phyloP scores from a whole-genome alignment of 257 asterid genomes.

The Solanum clarkiae region DNA sequence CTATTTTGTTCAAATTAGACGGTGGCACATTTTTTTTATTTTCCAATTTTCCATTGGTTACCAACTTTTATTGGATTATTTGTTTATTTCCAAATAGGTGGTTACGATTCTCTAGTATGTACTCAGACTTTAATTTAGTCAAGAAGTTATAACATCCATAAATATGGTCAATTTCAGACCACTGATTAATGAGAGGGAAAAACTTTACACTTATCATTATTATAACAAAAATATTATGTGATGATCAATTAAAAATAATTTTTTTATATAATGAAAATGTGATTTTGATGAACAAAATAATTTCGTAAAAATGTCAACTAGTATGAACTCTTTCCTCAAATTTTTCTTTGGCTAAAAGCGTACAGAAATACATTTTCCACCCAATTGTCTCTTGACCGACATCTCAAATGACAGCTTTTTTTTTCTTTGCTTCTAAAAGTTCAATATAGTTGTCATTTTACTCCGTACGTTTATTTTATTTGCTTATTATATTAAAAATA shows the following conservation, averaged over 20 bases:
- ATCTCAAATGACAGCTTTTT: neutral
- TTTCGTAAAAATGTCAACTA: neutral
- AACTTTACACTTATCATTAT: neutral
- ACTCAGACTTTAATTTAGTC: neutral
- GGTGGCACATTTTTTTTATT: neutral
- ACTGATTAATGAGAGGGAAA: neutral
- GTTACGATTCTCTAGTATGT: neutral
- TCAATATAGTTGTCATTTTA: neutral
- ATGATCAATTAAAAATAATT: too few species aligned
- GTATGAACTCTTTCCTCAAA: neutral
- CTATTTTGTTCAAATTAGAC: neutral
- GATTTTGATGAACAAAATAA: neutral
- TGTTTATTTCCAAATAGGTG: neutral
- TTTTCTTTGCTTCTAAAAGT: neutral
- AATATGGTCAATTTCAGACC: neutral
- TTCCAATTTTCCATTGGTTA: neutral
- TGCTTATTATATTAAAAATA: neutral
- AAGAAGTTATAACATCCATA: neutral
- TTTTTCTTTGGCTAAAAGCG: neutral
- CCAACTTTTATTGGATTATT: neutral
- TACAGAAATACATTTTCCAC: neutral
- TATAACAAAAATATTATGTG: neutral
- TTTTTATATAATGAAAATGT: too few species aligned
- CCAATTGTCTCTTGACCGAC: neutral
- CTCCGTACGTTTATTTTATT: neutral